Conservation (phyloP, 495 filamentous ascomycete genomes). For the Neurospora sp. region DNA sequence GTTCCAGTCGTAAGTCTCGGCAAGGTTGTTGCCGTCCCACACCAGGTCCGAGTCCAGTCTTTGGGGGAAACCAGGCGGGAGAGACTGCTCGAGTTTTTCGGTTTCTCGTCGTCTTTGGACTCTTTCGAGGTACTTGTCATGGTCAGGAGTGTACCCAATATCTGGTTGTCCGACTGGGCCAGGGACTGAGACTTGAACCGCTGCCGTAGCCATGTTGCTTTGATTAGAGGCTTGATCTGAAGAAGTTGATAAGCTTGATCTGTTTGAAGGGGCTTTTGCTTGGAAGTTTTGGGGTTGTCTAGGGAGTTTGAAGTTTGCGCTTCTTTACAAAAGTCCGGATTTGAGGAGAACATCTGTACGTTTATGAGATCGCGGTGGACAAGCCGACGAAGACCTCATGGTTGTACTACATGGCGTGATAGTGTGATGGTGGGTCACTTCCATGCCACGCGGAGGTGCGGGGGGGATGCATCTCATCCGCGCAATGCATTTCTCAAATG, state of each 20-base stretch:
- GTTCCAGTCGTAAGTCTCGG: constrained; percentile 41
- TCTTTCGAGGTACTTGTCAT: constrained; percentile 45
- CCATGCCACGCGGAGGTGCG: not conserved
- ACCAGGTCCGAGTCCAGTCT: constrained; percentile 40
- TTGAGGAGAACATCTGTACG: not conserved
- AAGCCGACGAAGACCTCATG: not conserved
- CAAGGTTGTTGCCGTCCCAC: constrained; percentile 47
- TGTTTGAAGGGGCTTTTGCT: not conserved
- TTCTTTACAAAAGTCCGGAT: not conserved
- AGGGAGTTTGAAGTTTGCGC: not conserved
- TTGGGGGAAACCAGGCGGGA: constrained; percentile 43
- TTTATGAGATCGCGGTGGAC: not conserved
- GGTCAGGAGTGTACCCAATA: constrained; percentile 48
- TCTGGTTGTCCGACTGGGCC: constrained; percentile 36
- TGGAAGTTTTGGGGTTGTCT: not conserved
- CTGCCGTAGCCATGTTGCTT: not conserved
- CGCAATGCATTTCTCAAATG: not conserved
- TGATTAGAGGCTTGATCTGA: not conserved
- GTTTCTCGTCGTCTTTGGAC: constrained; percentile 34
- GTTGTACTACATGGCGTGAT: not conserved
- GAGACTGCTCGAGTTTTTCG: constrained; percentile 27
- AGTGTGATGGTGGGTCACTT: not conserved
- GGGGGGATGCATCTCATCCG: not conserved
- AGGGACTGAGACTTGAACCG: not conserved
- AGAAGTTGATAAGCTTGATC: not conserved